These are phyloP conservation scores for Schizonepeta tenuifolia DNA, from an alignment of 257 asterid genomes.

Conservation along the genomic window DNA sequence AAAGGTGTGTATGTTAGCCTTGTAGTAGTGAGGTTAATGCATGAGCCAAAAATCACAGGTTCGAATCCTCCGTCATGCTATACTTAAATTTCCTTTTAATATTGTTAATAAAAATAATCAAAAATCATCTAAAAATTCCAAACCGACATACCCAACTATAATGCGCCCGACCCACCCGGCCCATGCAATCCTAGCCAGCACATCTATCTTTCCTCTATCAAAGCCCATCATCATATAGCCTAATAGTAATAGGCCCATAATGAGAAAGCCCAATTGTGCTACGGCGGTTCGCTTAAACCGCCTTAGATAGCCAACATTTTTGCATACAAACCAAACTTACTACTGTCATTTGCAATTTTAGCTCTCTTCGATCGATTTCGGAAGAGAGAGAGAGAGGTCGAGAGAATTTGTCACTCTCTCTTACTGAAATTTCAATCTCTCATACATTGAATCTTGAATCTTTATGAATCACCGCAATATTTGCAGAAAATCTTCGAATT, in stretches of 20 bases:
- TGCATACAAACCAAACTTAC: neutral
- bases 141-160: neutral
- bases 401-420: slow-evolving; percentile 3
- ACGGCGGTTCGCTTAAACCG: slow-evolving; percentile 31
- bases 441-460: neutral
- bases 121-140: neutral
- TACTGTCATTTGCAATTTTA: neutral
- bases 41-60: too few species aligned
- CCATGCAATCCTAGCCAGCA: neutral
- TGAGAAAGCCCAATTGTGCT: neutral
- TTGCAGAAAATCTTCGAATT: neutral
- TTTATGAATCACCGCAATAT: neutral
- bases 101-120: too few species aligned
- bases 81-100: too few species aligned
- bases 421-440: neutral
- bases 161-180: neutral
- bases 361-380: slow-evolving; percentile 35
- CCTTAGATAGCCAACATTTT: neutral
- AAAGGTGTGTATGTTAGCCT: too few species aligned
- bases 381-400: slow-evolving; percentile 21
- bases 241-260: neutral
- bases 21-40: too few species aligned
- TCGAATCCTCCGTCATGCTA: too few species aligned
- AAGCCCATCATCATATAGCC: neutral
- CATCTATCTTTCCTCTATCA: too few species aligned